Conservation (phyloP, 345 rosid species). For the Lepidium aucheri region DNA sequence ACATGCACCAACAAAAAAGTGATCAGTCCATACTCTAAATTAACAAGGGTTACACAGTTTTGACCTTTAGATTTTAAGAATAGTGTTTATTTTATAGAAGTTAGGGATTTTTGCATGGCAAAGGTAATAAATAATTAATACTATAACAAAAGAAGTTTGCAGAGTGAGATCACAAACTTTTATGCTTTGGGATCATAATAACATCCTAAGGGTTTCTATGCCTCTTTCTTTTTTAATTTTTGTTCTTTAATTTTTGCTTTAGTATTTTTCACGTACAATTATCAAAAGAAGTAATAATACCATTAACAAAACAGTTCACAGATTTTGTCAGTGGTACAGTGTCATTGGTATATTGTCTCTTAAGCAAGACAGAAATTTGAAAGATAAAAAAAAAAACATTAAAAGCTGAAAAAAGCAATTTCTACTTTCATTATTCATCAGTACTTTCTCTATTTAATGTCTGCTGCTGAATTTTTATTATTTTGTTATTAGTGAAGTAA, state of each 20-base stretch:
- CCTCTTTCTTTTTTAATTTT: constrained; percentile 28
- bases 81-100: neutral
- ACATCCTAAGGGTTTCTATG: constrained; percentile 31
- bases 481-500: constrained; percentile 29
- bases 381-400: neutral
- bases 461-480: constrained; percentile 21
- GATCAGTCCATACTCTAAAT: neutral
- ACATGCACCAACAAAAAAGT: neutral
- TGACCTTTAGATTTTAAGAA: neutral
- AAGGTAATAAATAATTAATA: constrained; percentile 2
- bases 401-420: constrained; percentile 56
- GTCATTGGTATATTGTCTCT: constrained; percentile 41
- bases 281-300: constrained; percentile 19
- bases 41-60: neutral
- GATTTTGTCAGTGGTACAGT: constrained; percentile 39
- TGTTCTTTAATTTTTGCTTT: constrained; percentile 15
- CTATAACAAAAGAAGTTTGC: constrained; percentile 17
- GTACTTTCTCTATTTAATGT: constrained; percentile 26
- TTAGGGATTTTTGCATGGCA: constrained; percentile 13
- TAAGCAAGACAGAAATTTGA: constrained; percentile 6
- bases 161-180: constrained; percentile 28
- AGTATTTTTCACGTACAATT: neutral
- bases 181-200: constrained; percentile 33
- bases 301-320: constrained; percentile 1
- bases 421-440: constrained; percentile 30